A percentile compares a stretch with the other conserved stretches of the same genome.
Conservation (phyloP, 371 early-diverging fungal genomes). For the Apophysomyces ossiformis region DNA sequence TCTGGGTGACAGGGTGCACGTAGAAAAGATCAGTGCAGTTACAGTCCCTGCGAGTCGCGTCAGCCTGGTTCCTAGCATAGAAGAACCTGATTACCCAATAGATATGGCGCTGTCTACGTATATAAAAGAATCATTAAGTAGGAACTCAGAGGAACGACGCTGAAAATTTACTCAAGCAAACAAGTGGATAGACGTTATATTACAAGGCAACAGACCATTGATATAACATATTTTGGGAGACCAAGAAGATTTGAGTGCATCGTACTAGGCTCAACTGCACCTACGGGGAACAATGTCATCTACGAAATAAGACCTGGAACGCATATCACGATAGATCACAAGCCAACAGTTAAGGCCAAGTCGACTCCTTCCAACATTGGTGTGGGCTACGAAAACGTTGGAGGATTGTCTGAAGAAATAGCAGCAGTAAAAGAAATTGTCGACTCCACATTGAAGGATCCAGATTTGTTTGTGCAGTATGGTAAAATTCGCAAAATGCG, state of each 20-base stretch:
- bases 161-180: background rate
- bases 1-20: constrained; percentile 33
- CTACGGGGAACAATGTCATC: constrained; percentile 24
- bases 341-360: constrained; percentile 11
- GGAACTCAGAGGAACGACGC: background rate
- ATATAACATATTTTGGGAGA: constrained; percentile 60
- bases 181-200: constrained; percentile 61
- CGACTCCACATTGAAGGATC: constrained; percentile 82
- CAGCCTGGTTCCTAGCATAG: background rate
- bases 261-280: constrained; percentile 28
- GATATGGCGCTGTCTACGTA: constrained; percentile 9
- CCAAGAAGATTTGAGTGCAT: constrained; percentile 44
- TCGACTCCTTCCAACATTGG: constrained; percentile 10
- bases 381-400: constrained; percentile 61
- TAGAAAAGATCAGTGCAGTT: constrained; percentile 13
- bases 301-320: constrained; percentile 40
- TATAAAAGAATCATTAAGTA: constrained; percentile 31
- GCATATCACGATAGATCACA: constrained; percentile 17
- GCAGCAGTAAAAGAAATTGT: constrained; percentile 83
- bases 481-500: constrained; percentile 35
- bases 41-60: background rate
- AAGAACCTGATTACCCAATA: constrained; percentile 5
- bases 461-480: constrained; percentile 71
- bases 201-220: constrained; percentile 49
- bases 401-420: constrained; percentile 78